Evolutionary conservation across 768 basidiomycete species (phyloP), one percentile per base, ranked within the genome.

Genomic region (Phaffia australis): DNA sequence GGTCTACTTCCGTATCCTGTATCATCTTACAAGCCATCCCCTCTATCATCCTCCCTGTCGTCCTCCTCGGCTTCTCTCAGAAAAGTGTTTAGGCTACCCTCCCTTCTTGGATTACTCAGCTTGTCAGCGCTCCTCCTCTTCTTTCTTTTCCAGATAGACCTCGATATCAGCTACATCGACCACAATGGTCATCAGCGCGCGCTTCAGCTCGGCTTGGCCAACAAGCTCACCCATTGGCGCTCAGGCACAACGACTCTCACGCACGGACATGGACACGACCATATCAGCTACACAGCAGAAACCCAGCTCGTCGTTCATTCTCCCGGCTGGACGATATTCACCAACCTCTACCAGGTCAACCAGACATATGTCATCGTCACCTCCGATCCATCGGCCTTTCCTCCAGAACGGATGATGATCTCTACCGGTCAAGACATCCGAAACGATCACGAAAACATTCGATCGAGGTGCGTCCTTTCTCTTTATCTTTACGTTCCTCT

Each of bases 251-350:
- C 35, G 6, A 42, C 35, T 11, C 35, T 42, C 11, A 5, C 35
- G 11, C 35, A 5, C 35, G 35, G 35, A 5, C 35, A 5, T 11
- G 35, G 35, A 5, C 35, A 42, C 6, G 11, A 42, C 35, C 35
- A 5, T 42, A 11, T 11, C 35, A 11, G 35, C 35, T 11, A 42
- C 6, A 4, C 35, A 11, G 35, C 35, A 4, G 35, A 42, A 11
- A 42, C 35, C 35, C 35, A 11, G 11, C 35, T 42, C 11, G 35
- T 42, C 35, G 35, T 42, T 56, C 21, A 48, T 54, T 18, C 5
- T 46, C 30, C 73, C 91, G 90, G 91, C 42, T 95, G 89, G 91
- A 89, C 90, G 1, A 84, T 92, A 60, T 85, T 91, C 68, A 88
- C 92, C 77, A 83, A 81, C 64, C 80, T 94, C 14, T 94, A 88